A percentile compares a stretch with the other conserved stretches of the same genome.
These are phyloP conservation scores for Boletus sp. DNA, from an alignment of 1,284 basidiomycete genomes.

Conservation along the genomic window DNA sequence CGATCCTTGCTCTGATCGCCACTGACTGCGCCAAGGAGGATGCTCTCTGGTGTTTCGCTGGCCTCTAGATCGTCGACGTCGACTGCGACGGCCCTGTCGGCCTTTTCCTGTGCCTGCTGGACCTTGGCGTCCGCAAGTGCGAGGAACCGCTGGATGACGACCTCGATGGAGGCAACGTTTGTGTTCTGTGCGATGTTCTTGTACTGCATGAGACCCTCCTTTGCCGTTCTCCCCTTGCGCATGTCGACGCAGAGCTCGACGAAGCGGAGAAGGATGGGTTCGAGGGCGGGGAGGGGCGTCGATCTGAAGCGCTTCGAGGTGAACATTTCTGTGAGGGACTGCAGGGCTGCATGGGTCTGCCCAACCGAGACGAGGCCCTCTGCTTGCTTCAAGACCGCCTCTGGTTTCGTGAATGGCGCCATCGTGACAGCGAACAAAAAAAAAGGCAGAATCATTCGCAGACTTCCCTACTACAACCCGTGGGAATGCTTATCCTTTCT, in stretches of 20 bases:
- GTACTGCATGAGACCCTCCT: conserved; percentile 94
- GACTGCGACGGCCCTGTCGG: conserved; percentile 64
- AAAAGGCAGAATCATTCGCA: not conserved
- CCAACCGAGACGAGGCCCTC: conserved; percentile 90
- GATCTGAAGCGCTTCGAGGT: conserved; percentile 91
- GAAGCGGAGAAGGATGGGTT: conserved; percentile 93
- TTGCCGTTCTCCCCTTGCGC: conserved; percentile 69
- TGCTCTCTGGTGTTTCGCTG: conserved; percentile 89
- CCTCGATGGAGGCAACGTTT: conserved; percentile 88
- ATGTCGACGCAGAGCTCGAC: conserved; percentile 96
- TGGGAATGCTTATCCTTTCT: conserved; percentile 21
- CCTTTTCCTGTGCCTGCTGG: conserved; percentile 81
- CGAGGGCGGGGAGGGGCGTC: conserved; percentile 84
- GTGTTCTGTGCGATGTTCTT: conserved; percentile 96
- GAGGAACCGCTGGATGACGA: conserved; percentile 88
- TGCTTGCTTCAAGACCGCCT: conserved; percentile 88
- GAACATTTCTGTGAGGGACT: conserved; percentile 90
- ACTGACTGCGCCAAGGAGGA: conserved; percentile 83
- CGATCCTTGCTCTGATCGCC: conserved; percentile 93
- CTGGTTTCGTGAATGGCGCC: conserved; percentile 89
- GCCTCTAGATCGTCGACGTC: conserved; percentile 90
- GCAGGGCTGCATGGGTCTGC: conserved; percentile 83
- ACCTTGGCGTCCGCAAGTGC: conserved; percentile 86
- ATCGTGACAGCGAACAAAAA: conserved; percentile 37
- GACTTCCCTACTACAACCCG: not conserved